phyloP scores from a whole-genome alignment of 202 grass and related monocot genomes.

The Cymbopogon flexuosus region DNA sequence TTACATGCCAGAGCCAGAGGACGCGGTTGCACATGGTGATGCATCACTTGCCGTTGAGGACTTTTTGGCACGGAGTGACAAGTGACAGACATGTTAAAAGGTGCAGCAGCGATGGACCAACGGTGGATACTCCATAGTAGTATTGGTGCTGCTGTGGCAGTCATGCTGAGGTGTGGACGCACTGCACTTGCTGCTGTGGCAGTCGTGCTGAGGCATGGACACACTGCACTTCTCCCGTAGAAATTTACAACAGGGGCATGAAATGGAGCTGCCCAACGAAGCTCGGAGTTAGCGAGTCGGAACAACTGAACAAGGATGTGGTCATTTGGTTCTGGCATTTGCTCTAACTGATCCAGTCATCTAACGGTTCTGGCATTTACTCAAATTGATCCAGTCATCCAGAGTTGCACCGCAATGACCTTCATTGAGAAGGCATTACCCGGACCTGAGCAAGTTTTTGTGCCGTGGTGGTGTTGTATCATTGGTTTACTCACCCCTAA shows the following conservation, averaged over 20 bases:
- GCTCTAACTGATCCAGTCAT: neutral
- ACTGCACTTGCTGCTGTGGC: neutral
- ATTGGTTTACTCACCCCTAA: neutral
- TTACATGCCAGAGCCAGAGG: slow-evolving; percentile 92
- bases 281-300: neutral
- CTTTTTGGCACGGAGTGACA: slow-evolving; percentile 66
- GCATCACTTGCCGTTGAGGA: slow-evolving; percentile 76
- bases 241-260: slow-evolving; percentile 13
- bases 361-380: neutral
- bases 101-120: neutral
- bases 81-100: slow-evolving; percentile 30
- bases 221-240: neutral
- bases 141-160: too few relatives aligned
- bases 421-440: neutral
- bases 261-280: slow-evolving; percentile 6
- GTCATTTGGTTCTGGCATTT: neutral
- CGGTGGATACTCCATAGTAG: too few relatives aligned
- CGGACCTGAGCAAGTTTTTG: neutral
- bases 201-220: neutral
- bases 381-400: neutral
- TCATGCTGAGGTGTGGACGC: neutral
- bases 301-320: neutral
- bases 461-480: neutral
- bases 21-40: slow-evolving; percentile 91
- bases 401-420: slow-evolving; percentile 1